Evolutionary conservation across 2,329 filamentous ascomycete genomes (phyloP), one percentile per base, ranked within the genome.

Genomic region (Colletotrichum sp.): DNA sequence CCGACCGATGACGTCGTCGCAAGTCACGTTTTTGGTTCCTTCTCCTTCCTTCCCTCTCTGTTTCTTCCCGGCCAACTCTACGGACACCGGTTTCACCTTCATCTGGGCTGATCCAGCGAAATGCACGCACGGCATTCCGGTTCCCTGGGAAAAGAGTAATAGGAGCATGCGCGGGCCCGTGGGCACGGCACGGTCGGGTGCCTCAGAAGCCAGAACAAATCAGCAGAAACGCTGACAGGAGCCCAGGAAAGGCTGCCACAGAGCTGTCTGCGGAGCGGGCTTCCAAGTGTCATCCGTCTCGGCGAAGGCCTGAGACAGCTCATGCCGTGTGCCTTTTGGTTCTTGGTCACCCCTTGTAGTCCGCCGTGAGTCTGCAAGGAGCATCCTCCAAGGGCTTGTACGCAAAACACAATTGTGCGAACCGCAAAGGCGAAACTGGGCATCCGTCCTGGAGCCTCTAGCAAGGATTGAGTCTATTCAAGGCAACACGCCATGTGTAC

Each of bases 151-250:
- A 63, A 52, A 34, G 10, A 44, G 18, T 21, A 63, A 26, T 2
- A 30, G 63, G 16, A 62, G 34, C 32, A 28, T 67, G 63, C 72
- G 69, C 72, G 44, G 69, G 69, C 39, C 69, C 62, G 69, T 67
- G 72, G 55, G 30, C 59, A 74, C 66, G 34, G 59, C 71, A 60
- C 59, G 67, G 66, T 70, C 71, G 49, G 67, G 52, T 65, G 71
- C 55, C 36, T 44, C 24, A 28, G 36, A 60, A 49, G 39, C 16
- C 44, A 71, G 34, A 44, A 39, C 60, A 49, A 30, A 60, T 72
- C 62, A 72, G 69, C 63, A 72, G 69, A 75, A 75, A 75, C 72
- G 52, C 63, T 72, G 63, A 75, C 72, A 75, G 69, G 69, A 75
- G 55, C 39, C 64, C 49, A 74, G 55, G 44, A 44, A 62, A 60